Conservation (phyloP, 148 eudicot genomes). For the Drosera capensis region DNA sequence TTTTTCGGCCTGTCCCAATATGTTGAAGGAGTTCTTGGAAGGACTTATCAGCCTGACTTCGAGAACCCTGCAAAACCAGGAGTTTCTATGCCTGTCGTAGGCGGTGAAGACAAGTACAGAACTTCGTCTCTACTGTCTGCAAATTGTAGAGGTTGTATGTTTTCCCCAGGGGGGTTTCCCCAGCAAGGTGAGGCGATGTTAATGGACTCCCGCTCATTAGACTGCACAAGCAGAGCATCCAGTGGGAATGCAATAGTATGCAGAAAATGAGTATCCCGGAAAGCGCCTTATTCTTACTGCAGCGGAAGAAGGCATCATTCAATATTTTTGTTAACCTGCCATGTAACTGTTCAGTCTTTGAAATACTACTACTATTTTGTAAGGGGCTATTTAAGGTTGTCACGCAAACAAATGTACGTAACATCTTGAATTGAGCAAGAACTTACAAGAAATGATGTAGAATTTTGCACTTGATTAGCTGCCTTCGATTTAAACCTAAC, state of each 20-base stretch:
- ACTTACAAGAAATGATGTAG: no score
- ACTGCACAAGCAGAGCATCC: conserved; percentile 21
- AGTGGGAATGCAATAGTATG: conserved; percentile 35
- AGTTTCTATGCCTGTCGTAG: conserved; percentile 57
- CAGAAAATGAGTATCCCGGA: conserved; percentile 19
- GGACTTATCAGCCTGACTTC: conserved; percentile 57
- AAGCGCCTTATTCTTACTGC: not conserved
- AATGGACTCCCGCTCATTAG: conserved; percentile 19
- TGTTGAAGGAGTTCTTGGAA: conserved; percentile 54
- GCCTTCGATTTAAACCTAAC: no score
- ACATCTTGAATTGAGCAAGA: no score
- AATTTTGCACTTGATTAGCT: no score
- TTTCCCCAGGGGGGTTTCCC: conserved; percentile 14
- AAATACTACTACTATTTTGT: no score
- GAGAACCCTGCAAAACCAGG: conserved; percentile 52
- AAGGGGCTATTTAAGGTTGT: no score
- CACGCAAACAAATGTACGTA: no score
- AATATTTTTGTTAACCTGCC: no score
- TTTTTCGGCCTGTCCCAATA: conserved; percentile 23
- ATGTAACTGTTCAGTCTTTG: no score
- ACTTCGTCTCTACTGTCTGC: conserved; percentile 33
- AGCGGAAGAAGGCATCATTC: no score
- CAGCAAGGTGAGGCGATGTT: conserved; percentile 8
- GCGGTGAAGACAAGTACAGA: conserved; percentile 52
- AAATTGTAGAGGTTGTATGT: conserved; percentile 36